Evolutionary conservation across 768 basidiomycete species (phyloP).

Genomic region (Boletus huronensis): DNA sequence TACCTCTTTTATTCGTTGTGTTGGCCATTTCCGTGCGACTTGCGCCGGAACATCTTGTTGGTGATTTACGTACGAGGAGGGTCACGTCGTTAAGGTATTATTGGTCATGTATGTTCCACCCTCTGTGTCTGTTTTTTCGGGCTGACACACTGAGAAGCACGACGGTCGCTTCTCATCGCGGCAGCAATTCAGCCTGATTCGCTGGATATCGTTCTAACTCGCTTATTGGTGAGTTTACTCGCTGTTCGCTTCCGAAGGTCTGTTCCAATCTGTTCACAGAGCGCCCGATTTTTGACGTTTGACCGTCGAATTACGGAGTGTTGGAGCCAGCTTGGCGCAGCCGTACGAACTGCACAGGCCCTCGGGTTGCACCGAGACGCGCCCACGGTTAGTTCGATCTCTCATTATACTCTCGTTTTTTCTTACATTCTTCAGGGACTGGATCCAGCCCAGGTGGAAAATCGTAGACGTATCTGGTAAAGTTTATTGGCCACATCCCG

Average conservation of each 20-base stretch:
- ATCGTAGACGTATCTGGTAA: conserved; percentile 87
- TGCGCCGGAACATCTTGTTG: conserved; percentile 80
- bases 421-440: conserved; percentile 48
- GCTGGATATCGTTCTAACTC: conserved; percentile 85
- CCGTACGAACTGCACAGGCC: conserved; percentile 89
- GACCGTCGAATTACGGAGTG: conserved; percentile 90
- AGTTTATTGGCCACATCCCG: background rate
- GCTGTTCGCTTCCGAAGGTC: background rate
- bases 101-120: conserved; percentile 78
- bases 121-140: conserved; percentile 6
- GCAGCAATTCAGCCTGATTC: conserved; percentile 93
- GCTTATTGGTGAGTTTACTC: conserved; percentile 57
- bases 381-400: conserved; percentile 56
- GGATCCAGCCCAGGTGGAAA: conserved; percentile 76
- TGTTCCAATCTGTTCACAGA: conserved; percentile 37
- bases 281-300: conserved; percentile 65
- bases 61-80: conserved; percentile 70
- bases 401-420: background rate
- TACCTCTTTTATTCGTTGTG: conserved; percentile 91
- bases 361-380: conserved; percentile 91
- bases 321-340: conserved; percentile 94
- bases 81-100: conserved; percentile 87
- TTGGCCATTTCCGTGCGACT: conserved; percentile 83
- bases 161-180: conserved; percentile 83
- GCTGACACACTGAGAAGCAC: conserved; percentile 48